phyloP scores from a whole-genome alignment of 163 green algal species.

The Chloromonas sp. region DNA sequence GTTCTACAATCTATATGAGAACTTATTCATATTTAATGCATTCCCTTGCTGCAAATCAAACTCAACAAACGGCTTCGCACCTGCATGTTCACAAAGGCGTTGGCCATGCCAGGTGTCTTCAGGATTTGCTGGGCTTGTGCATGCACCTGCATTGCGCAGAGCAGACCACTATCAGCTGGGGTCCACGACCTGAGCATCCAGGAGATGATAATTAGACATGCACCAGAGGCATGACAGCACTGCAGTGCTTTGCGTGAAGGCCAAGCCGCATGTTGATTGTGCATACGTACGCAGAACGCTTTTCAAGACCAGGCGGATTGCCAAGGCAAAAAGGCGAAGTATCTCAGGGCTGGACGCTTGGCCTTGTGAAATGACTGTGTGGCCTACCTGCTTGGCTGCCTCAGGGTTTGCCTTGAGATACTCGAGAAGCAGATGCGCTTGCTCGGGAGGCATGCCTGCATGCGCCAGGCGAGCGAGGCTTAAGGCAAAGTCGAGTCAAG shows the following conservation, averaged over 20 bases:
- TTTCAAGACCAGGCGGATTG: neutral
- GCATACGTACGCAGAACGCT: too few species aligned
- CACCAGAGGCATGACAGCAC: too few species aligned
- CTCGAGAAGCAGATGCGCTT: conserved; percentile 1
- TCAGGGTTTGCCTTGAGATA: conserved; percentile 7
- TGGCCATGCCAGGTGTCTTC: conserved; percentile 22
- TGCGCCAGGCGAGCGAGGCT: neutral
- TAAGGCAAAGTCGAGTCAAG: neutral
- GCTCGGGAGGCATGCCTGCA: conserved; percentile 4
- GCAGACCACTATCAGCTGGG: too few species aligned
- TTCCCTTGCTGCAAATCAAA: too few species aligned
- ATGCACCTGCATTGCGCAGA: neutral
- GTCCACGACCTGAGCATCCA: too few species aligned
- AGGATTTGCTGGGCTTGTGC: conserved; percentile 21
- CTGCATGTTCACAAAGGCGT: conserved; percentile 43
- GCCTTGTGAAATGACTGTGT: neutral
- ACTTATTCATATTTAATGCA: too few species aligned
- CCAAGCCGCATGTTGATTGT: too few species aligned
- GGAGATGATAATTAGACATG: too few species aligned
- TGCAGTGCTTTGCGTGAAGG: too few species aligned
- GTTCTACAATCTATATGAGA: too few species aligned
- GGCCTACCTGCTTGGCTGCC: conserved; percentile 7
- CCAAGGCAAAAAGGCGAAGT: neutral
- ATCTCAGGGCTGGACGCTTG: neutral
- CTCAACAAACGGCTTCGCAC: conserved; percentile 17